A percentile compares a stretch with the other conserved stretches of the same genome.
phyloP scores from a whole-genome alignment of 129 eudicot species.

The Chrysanthemum makinoi region DNA sequence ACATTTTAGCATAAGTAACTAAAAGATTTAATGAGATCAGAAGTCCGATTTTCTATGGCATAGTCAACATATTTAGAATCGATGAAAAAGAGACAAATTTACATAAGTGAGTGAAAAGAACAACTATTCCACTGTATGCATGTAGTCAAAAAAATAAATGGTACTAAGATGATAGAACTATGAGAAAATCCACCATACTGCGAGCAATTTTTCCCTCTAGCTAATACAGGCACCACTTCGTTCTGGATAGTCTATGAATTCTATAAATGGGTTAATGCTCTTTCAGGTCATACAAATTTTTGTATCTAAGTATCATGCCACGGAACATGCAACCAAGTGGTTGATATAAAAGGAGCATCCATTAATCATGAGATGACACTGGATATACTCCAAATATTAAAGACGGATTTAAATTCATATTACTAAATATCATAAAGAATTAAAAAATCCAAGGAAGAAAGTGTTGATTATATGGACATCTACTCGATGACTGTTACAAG shows the following conservation, averaged over 20 bases:
- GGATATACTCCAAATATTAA: no score
- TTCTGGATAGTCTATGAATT: background rate
- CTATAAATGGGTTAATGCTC: background rate
- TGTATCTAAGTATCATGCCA: no score
- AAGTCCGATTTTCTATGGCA: background rate
- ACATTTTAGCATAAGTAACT: conserved; percentile 7
- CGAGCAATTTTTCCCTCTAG: background rate
- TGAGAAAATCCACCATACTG: background rate
- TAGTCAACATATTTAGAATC: background rate
- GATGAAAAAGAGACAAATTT: background rate
- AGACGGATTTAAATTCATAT: no score
- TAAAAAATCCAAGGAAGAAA: background rate
- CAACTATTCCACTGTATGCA: background rate
- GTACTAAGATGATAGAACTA: background rate
- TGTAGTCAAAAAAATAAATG: background rate
- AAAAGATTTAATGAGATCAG: background rate
- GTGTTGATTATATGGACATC: background rate
- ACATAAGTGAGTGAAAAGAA: background rate
- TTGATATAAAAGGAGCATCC: no score
- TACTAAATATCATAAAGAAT: background rate
- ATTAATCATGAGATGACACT: no score
- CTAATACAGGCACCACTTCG: background rate
- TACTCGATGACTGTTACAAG: background rate
- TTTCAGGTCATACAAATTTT: no score
- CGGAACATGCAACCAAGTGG: no score